phyloP scores from a whole-genome alignment of 2,329 filamentous ascomycete genomes.

The Atkinsonella texensis region DNA sequence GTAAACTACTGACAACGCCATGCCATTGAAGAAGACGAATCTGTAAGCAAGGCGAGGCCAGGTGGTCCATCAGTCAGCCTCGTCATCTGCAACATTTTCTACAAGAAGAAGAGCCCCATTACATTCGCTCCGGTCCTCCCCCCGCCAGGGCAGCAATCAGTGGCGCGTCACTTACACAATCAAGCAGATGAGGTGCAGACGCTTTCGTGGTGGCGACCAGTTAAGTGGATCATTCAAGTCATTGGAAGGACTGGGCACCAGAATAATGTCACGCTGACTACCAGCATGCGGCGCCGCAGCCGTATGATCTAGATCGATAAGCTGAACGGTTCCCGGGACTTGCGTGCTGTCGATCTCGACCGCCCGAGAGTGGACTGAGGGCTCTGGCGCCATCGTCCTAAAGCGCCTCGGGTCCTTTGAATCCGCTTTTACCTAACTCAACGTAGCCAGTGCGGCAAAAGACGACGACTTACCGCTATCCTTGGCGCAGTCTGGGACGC shows the following conservation, averaged over 20 bases:
- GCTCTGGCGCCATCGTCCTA: background rate
- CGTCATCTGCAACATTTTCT: background rate
- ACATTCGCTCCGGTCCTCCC: background rate
- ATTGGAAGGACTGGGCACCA: constrained; percentile 35
- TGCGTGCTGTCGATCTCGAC: constrained; percentile 7
- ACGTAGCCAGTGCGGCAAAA: background rate
- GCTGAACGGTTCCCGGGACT: constrained; percentile 28
- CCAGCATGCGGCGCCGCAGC: constrained; percentile 20
- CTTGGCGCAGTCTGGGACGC: background rate
- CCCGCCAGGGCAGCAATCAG: background rate
- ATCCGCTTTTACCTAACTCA: background rate
- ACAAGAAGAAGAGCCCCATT: background rate
- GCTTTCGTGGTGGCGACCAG: constrained; percentile 25
- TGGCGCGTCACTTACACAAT: constrained; percentile 14
- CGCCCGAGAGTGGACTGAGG: background rate
- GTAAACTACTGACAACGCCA: constrained; percentile 27
- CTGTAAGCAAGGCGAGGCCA: constrained; percentile 8
- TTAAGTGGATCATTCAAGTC: constrained; percentile 43
- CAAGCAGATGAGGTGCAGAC: constrained; percentile 15
- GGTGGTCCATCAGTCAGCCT: background rate
- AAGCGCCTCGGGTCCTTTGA: background rate
- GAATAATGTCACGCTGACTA: constrained; percentile 29
- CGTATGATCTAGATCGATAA: constrained; percentile 25
- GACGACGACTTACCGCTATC: background rate
- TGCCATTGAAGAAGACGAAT: constrained; percentile 27